phyloP scores from a whole-genome alignment of 371 early-diverging fungal genomes.

The Smittium mucronatum region DNA sequence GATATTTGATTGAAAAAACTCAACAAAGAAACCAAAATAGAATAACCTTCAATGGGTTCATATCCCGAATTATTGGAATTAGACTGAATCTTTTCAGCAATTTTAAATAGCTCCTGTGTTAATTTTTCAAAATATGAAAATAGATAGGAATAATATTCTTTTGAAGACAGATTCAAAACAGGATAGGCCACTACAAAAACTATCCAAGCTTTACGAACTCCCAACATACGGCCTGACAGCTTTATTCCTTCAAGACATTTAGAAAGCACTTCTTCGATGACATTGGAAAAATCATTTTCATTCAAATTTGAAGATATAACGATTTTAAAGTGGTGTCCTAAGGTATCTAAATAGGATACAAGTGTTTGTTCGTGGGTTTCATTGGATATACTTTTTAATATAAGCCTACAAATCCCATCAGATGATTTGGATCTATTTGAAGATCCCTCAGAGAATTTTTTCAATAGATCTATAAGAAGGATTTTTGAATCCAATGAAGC shows the following conservation, averaged over 20 bases:
- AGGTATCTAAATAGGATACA: constrained; percentile 44
- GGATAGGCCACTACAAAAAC: constrained; percentile 23
- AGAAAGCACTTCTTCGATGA: constrained; percentile 42
- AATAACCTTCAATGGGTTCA: constrained; percentile 61
- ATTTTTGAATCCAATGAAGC: constrained; percentile 43
- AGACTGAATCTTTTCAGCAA: constrained; percentile 46
- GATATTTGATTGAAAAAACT: constrained; percentile 19
- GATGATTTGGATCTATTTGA: constrained; percentile 42
- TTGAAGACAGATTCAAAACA: constrained; percentile 30
- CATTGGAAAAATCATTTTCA: constrained; percentile 37
- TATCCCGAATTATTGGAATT: constrained; percentile 49
- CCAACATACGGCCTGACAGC: constrained; percentile 23
- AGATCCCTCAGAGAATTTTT: constrained; percentile 38
- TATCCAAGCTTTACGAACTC: constrained; percentile 18
- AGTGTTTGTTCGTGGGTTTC: constrained; percentile 66
- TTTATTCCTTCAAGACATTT: constrained; percentile 32
- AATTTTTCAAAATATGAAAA: constrained; percentile 9
- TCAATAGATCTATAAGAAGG: constrained; percentile 40
- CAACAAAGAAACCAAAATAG: constrained; percentile 38
- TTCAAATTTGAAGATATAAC: constrained; percentile 39
- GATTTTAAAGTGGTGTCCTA: constrained; percentile 43
- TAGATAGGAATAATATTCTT: neutral
- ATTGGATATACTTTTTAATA: constrained; percentile 52
- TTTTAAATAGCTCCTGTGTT: constrained; percentile 32
- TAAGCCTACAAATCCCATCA: constrained; percentile 41